phyloP scores from a whole-genome alignment of 129 eudicot species.

The Flaveria ramosissima region DNA sequence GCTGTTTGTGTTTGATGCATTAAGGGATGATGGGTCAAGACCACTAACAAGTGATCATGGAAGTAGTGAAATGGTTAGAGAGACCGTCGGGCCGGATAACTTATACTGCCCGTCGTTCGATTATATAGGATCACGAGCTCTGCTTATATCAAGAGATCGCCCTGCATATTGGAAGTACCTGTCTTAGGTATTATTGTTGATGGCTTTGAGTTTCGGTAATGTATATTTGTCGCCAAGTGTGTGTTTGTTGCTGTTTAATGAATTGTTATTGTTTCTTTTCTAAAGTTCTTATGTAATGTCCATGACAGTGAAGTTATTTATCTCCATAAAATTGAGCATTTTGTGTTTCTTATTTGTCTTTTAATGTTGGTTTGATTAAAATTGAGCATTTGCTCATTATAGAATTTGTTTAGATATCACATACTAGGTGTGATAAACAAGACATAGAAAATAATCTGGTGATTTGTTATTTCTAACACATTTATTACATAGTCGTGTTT shows the following conservation, averaged over 20 bases:
- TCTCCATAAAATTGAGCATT: not conserved
- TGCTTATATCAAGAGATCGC: conserved; percentile 85
- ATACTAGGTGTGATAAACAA: no score
- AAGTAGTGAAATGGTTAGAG: conserved; percentile 44
- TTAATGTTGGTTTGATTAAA: not conserved
- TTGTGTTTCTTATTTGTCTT: not conserved
- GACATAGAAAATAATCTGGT: no score
- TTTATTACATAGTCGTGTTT: no score
- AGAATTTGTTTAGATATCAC: no score
- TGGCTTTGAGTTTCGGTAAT: conserved; percentile 23
- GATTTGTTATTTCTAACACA: no score
- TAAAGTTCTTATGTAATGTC: not conserved
- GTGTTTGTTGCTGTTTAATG: conserved; percentile 14
- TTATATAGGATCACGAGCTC: conserved; percentile 62
- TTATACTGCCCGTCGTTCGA: conserved; percentile 90
- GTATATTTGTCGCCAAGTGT: conserved; percentile 22
- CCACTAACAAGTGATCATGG: conserved; percentile 36
- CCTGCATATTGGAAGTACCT: conserved; percentile 82
- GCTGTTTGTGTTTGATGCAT: conserved; percentile 62
- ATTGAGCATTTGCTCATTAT: not conserved
- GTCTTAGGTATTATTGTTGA: conserved; percentile 35
- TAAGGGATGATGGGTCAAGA: conserved; percentile 55
- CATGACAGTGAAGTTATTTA: not conserved
- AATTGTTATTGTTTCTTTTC: not conserved
- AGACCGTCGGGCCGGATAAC: conserved; percentile 75